Percentiles rank a stretch among this genome's conserved stretches.
Evolutionary conservation across 2,329 filamentous ascomycete species (phyloP).

Genomic region (Byssoonygena ceratinophila): DNA sequence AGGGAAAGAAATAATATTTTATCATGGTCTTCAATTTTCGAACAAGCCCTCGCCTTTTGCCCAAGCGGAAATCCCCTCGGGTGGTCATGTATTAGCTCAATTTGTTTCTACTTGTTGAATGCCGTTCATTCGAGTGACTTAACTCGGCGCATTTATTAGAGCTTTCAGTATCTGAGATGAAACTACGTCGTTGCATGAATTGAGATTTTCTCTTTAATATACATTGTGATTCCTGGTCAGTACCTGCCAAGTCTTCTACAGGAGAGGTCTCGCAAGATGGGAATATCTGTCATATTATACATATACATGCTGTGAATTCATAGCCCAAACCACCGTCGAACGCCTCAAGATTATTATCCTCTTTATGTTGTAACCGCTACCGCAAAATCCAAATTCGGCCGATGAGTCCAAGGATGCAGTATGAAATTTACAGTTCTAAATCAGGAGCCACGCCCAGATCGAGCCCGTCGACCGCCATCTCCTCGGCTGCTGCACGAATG

Average conservation of each 20-base stretch:
- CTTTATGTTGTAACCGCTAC: not conserved
- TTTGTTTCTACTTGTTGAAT: not conserved
- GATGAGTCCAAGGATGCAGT: not conserved
- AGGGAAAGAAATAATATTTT: slow-evolving; percentile 36
- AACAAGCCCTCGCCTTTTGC: not conserved
- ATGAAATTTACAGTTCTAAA: not conserved
- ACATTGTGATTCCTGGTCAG: not conserved
- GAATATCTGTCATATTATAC: not conserved
- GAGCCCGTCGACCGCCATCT: slow-evolving; percentile 30
- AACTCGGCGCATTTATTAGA: not conserved
- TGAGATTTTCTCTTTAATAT: not conserved
- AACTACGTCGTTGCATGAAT: not conserved
- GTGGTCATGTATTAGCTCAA: not conserved
- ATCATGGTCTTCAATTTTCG: slow-evolving; percentile 10
- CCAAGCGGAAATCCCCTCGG: not conserved
- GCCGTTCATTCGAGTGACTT: not conserved
- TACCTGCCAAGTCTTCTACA: not conserved
- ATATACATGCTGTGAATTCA: not conserved
- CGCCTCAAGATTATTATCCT: not conserved
- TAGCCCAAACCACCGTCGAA: not conserved
- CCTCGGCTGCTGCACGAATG: slow-evolving; percentile 26
- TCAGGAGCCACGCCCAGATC: slow-evolving; percentile 22
- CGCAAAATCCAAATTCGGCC: not conserved
- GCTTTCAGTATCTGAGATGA: not conserved
- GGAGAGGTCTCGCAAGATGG: not conserved